These are phyloP conservation scores for Pharnaceum exiguum DNA, from an alignment of 148 eudicot genomes.

Conservation along the genomic window DNA sequence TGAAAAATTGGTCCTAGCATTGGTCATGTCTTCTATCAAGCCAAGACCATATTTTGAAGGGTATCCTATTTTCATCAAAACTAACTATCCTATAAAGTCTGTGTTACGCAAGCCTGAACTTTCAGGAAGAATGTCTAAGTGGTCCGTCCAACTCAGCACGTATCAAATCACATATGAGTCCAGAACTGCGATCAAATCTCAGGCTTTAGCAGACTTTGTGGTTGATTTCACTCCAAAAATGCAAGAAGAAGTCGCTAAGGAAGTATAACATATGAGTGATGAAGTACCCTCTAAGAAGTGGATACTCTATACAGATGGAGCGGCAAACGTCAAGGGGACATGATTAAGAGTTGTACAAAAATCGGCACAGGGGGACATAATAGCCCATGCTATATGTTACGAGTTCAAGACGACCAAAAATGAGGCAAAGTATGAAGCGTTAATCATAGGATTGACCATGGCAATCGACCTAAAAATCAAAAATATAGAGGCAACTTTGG, in stretches of 20 bases:
- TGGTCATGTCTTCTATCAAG: not conserved
- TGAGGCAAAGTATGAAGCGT: not conserved
- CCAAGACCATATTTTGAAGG: not conserved
- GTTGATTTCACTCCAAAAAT: not conserved
- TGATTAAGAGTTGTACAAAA: not conserved
- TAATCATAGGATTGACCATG: not conserved
- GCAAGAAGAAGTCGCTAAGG: too few species aligned
- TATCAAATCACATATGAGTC: not conserved
- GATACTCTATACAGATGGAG: not conserved
- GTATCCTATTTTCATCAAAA: too few species aligned
- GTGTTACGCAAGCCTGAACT: not conserved
- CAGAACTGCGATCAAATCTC: not conserved
- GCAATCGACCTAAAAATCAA: not conserved
- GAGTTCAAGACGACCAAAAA: too few species aligned
- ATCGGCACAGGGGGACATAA: constrained; percentile 3
- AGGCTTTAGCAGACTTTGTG: not conserved
- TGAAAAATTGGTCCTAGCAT: not conserved
- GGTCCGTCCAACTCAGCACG: too few species aligned
- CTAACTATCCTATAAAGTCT: not conserved
- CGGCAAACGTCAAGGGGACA: not conserved
- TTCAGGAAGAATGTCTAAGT: not conserved
- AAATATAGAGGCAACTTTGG: not conserved
- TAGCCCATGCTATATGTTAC: not conserved
- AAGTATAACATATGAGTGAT: not conserved
- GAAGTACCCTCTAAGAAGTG: not conserved